Base-by-base conservation (phyloP, 2,329 filamentous ascomycete genomes). In the Claviceps arundinis region DNA sequence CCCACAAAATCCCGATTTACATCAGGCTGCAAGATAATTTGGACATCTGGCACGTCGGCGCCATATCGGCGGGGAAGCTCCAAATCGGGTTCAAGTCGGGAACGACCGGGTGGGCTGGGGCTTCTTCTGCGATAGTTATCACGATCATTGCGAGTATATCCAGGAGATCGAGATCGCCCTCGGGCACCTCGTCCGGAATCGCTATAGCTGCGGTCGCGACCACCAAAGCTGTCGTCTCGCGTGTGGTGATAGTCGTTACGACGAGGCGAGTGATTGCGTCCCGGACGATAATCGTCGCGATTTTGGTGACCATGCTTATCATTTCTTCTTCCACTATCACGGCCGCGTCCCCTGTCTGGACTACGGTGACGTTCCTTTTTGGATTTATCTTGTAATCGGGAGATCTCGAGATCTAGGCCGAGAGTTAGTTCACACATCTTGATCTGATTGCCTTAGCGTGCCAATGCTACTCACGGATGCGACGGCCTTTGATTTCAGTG, bases 31-130 rank as follows among this genome's bases (percentile, higher is more conserved):
- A 94, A 78, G 30, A 96, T 79, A 34, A 97, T 81, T 64, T 96
- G 89, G 16, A 96, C 85, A 60, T 97, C 89, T 2, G 91, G 90
- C 22, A 96, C 82, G 57, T 93, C 81, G 53, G 77, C 73, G 4
- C 87, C 82, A 53, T 82, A 79, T 53, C 89, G 77, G 52, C 82
- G 79, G 44, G 89, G 87, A 7, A 95, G 78, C 34, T 86, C 84
- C 13, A 89, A 72, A 51, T 84, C 76, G 52, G 73, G 67, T 47
- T 76, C 70, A 40, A 74, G 69, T 22, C 77, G 68, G 48, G 75
- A 68, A 37, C 75, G 61, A 4, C 68, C 65, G 55, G 73, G 70
- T 0, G 87, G 87, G 55, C 83, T 89, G 3, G 82, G 82, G 55
- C 84, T 90, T 56, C 87, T 77, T 57, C 80, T 77, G 51, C 84